Percentiles rank a stretch among this genome's conserved stretches.
Evolutionary conservation across 1,284 basidiomycete genomes (phyloP).

Genomic region (Sporisorium sorghi): DNA sequence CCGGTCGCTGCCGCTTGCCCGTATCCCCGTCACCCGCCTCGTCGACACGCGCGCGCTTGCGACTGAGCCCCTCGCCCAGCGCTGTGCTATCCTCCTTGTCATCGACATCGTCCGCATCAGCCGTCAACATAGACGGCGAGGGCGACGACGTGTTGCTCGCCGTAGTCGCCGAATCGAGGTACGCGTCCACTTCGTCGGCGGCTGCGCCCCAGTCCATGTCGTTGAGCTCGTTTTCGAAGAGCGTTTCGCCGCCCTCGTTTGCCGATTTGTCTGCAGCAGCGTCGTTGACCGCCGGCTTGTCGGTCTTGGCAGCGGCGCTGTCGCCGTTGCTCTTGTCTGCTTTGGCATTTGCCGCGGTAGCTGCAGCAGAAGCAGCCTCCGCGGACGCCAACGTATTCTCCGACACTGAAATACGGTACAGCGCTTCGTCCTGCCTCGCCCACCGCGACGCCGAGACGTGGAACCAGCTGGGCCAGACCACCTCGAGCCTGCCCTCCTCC

Average conservation of each 20-base stretch:
- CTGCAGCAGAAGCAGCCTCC: neutral
- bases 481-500: slow-evolving; percentile 73
- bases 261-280: neutral
- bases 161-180: slow-evolving; percentile 72
- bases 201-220: slow-evolving; percentile 77
- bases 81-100: slow-evolving; percentile 4
- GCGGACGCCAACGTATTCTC: slow-evolving; percentile 21
- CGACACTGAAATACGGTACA: slow-evolving; percentile 73
- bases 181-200: slow-evolving; percentile 86
- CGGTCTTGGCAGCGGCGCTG: neutral
- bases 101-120: slow-evolving; percentile 46
- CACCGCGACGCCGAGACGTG: slow-evolving; percentile 85
- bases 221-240: slow-evolving; percentile 48
- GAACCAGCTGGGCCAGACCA: slow-evolving; percentile 91
- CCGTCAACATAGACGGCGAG: slow-evolving; percentile 19
- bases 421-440: slow-evolving; percentile 78
- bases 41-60: slow-evolving; percentile 6
- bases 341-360: neutral
- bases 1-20: slow-evolving; percentile 44
- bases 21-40: slow-evolving; percentile 33
- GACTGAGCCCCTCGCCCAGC: neutral
- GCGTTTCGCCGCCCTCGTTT: slow-evolving; percentile 18
- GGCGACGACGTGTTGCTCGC: slow-evolving; percentile 45
- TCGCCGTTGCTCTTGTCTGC: slow-evolving; percentile 1
- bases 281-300: neutral